Evolutionary conservation across 306 rosid genomes (phyloP), one percentile per base, ranked within the genome.

Genomic region (Ormosia semicastrata): DNA sequence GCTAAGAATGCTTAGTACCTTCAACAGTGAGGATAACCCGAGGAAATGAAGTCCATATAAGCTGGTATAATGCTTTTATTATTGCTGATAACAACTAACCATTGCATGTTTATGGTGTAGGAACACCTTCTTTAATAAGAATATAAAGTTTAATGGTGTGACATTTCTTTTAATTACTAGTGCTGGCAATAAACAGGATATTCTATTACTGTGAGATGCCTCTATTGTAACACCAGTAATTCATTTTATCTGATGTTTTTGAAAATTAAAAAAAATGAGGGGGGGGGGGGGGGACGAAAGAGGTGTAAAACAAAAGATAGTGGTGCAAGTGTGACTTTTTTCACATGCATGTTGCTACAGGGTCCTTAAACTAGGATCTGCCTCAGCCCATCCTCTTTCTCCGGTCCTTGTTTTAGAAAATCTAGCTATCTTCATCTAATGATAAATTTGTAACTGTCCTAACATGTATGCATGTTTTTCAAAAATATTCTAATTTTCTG

Each of bases 381-480:
- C 40, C 56, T 47, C 17, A 2, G 60, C 2, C 30, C 47, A 70
- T 59, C 13, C 60, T 52, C 32, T 33, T 33, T 72, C 39, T 14
- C 46, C 6, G 0, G 44, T 50, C 32, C 29, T 1, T 15, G 69
- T 77, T 70, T 58, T 18, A 39, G 69, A 68, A 47, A 73, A 46
- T 56, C 9, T 14, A 34, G 41, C 53, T 39, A 13, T 15, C 52
- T 74, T 74, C 37, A 18, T 72, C 30, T 7, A 41, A 8, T 69
- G 59, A 46, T 75, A 64, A 52, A 29, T 40, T 41, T 14, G 49
- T 49, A 47, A 62, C 66, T 64, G 15, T 18, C 78, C 18, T 17
- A 71, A 65, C 66, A 32, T 73, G 15, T 60, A 60, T 63, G 62
- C 53, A 41, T 80, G 78, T 33, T 58, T 80, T 76, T 34, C 53